Conservation (phyloP, 495 filamentous ascomycete genomes). For the Schizothecium vesticola region DNA sequence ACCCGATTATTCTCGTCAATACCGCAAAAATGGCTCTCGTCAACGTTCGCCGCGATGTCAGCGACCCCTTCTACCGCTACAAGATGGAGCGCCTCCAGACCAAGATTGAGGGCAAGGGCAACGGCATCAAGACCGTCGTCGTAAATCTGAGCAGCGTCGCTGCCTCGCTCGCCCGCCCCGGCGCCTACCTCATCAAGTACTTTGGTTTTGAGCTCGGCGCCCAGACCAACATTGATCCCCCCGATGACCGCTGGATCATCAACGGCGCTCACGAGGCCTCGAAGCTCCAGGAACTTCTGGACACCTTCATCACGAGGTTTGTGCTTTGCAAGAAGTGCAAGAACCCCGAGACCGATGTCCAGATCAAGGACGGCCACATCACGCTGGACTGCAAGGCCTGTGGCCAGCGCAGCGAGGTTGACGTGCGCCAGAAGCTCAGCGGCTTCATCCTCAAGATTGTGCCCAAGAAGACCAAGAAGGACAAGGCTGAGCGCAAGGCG, state of each 20-base stretch:
- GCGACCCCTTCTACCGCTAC: conserved; percentile 99
- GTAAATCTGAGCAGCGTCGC: conserved; percentile 96
- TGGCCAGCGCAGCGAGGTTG: conserved; percentile 84
- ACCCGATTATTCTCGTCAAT: conserved; percentile 24
- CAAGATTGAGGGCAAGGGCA: conserved; percentile 99
- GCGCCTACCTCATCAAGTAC: conserved; percentile 97
- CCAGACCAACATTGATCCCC: conserved; percentile 94
- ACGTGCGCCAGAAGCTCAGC: conserved; percentile 90
- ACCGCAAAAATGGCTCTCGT: conserved; percentile 59
- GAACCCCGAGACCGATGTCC: conserved; percentile 95
- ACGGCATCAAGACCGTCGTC: conserved; percentile 94
- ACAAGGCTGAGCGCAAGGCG: conserved; percentile 88
- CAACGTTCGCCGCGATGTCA: conserved; percentile 98
- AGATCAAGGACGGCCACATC: conserved; percentile 88
- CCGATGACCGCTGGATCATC: conserved; percentile 99
- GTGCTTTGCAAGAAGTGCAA: conserved; percentile 99
- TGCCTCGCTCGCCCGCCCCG: conserved; percentile 83
- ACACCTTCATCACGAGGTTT: conserved; percentile 96
- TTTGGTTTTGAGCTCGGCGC: conserved; percentile 98
- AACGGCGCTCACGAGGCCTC: conserved; percentile 93
- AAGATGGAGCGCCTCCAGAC: conserved; percentile 99
- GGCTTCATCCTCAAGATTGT: conserved; percentile 94
- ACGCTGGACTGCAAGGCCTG: conserved; percentile 97
- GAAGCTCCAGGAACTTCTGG: conserved; percentile 97
- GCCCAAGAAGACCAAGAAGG: conserved; percentile 86